Evolutionary conservation across 148 eudicot genomes (phyloP).

Genomic region (Simmondsia chinensis): DNA sequence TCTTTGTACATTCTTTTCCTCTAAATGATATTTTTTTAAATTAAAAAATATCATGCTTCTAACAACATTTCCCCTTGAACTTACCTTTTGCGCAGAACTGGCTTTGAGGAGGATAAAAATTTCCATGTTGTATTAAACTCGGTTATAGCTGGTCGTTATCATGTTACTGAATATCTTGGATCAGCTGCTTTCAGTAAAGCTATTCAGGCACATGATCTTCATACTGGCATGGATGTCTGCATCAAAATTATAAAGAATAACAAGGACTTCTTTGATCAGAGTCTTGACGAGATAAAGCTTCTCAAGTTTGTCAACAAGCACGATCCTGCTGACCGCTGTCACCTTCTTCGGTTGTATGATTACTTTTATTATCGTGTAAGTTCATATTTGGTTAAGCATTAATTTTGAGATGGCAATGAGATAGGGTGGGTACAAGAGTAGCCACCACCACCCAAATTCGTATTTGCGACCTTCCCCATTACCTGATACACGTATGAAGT

Average conservation of each 20-base stretch:
- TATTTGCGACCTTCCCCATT: too few species aligned
- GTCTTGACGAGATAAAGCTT: slow-evolving; percentile 98
- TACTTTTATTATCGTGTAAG: slow-evolving; percentile 97
- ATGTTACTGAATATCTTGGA: slow-evolving; percentile 98
- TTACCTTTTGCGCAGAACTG: slow-evolving; percentile 57
- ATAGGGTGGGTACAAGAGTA: too few species aligned
- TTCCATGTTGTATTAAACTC: slow-evolving; percentile 89
- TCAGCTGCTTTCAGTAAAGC: slow-evolving; percentile 99
- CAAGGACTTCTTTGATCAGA: slow-evolving; percentile 98
- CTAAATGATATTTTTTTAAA: too few species aligned
- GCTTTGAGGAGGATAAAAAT: slow-evolving; percentile 99
- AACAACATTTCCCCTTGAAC: slow-evolving; percentile 4
- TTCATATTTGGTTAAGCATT: too few species aligned
- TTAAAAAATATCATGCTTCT: slow-evolving; percentile 6
- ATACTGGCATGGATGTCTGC: slow-evolving; percentile 99
- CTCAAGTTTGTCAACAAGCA: slow-evolving; percentile 91
- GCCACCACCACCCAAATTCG: too few species aligned
- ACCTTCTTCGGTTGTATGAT: slow-evolving; percentile 88
- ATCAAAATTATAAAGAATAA: slow-evolving; percentile 96
- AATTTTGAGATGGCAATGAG: too few species aligned
- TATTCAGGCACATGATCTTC: slow-evolving; percentile 97
- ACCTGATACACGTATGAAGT: too few species aligned
- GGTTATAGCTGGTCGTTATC: slow-evolving; percentile 95
- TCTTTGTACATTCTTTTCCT: too few species aligned
- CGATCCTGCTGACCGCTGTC: slow-evolving; percentile 92